A percentile compares a stretch with the other conserved stretches of the same genome.
phyloP scores from a whole-genome alignment of 148 eudicot genomes.

The Arctostaphylos glauca region DNA sequence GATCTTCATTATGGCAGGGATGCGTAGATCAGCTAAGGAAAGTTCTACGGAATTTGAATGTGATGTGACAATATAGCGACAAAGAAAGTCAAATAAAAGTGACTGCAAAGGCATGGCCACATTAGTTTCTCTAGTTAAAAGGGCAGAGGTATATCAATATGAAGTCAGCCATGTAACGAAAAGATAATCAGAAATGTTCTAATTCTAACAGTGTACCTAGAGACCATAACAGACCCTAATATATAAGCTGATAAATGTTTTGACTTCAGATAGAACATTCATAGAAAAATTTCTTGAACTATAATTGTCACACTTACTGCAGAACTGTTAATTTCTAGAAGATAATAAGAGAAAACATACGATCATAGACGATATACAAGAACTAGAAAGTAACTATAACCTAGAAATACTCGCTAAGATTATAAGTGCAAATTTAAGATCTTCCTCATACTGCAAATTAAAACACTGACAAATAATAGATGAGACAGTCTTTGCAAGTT shows the following conservation, averaged over 20 bases:
- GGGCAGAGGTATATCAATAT: background rate
- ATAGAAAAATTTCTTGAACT: background rate
- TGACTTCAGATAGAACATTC: background rate
- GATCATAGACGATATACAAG: background rate
- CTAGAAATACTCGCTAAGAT: background rate
- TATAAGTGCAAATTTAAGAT: background rate
- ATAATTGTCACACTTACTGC: background rate
- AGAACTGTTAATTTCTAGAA: background rate
- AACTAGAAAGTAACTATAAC: background rate
- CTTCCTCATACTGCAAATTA: background rate
- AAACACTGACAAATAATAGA: background rate
- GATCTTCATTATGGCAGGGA: constrained; percentile 87
- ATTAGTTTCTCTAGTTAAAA: background rate
- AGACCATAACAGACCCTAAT: background rate
- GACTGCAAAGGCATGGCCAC: background rate
- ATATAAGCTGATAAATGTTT: background rate
- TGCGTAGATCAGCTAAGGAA: constrained; percentile 76
- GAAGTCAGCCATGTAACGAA: background rate
- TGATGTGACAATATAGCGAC: background rate
- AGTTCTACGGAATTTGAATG: background rate
- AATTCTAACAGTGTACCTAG: background rate
- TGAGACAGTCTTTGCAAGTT: background rate
- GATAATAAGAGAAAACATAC: background rate
- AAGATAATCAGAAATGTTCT: background rate
- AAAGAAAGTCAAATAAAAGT: constrained; percentile 4